Evolutionary conservation across 331 rosid species (phyloP).

Genomic region (Quercus lobata): DNA sequence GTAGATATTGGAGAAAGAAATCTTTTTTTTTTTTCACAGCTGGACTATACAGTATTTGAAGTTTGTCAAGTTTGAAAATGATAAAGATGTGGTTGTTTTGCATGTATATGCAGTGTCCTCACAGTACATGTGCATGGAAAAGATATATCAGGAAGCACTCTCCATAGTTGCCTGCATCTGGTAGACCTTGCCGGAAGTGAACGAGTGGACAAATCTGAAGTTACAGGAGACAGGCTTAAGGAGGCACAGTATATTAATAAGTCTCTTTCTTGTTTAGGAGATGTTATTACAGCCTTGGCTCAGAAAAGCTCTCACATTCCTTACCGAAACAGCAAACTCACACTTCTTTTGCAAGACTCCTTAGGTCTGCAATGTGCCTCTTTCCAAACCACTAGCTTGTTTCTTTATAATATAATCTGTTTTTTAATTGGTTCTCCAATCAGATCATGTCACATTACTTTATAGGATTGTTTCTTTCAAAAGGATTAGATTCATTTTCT

Average conservation of each 20-base stretch:
- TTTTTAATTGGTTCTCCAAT: neutral
- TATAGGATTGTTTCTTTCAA: neutral
- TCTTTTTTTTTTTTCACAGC: neutral
- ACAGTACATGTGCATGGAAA: conserved; percentile 90
- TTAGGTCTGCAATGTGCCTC: conserved; percentile 47
- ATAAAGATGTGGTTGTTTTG: conserved; percentile 25
- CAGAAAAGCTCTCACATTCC: conserved; percentile 96
- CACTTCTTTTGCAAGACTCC: conserved; percentile 90
- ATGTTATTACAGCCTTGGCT: conserved; percentile 90
- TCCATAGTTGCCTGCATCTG: conserved; percentile 81
- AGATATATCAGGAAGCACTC: conserved; percentile 59
- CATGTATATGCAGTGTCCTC: conserved; percentile 48
- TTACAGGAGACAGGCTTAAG: conserved; percentile 87
- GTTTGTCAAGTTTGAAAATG: neutral
- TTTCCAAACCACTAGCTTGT: neutral
- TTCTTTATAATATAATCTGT: neutral
- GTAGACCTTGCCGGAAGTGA: conserved; percentile 99
- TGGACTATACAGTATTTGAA: neutral
- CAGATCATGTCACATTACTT: neutral
- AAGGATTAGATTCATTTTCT: neutral
- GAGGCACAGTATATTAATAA: conserved; percentile 88
- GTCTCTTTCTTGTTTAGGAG: conserved; percentile 97
- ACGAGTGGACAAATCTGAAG: conserved; percentile 90
- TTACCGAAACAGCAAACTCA: conserved; percentile 93
- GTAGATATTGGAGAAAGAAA: neutral